Evolutionary conservation across 2,329 filamentous ascomycete species (phyloP), one percentile per base, ranked within the genome.

Genomic region (Parascedosporium putredinis): DNA sequence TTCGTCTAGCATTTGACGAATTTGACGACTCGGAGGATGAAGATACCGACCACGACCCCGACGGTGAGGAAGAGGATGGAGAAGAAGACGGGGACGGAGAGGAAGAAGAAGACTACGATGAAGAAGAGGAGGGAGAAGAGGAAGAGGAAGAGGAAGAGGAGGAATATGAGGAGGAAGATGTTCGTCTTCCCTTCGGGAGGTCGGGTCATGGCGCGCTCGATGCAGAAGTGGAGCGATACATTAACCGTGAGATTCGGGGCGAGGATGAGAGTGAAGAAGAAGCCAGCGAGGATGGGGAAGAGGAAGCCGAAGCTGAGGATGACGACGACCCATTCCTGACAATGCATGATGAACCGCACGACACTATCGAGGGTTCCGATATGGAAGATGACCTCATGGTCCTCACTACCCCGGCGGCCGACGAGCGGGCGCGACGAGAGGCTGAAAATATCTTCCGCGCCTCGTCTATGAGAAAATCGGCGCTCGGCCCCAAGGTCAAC

Each of bases 391-490:
- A 80, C 52, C 57, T 79, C 38, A 68, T 80, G 64, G 70, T 78
- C 67, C 65, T 79, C 45, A 67, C 71, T 40, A 78, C 75, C 7
- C 75, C 78, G 0, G 74, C 75, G 2, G 76, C 74, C 4, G 74
- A 72, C 12, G 67, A 71, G 52, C 71, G 73, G 45, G 69, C 79
- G 52, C 68, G 69, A 47, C 70, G 65, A 51, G 76, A 81, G 61
- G 77, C 78, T 10, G 74, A 79, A 52, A 70, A 71, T 49, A 72
- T 79, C 50, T 76, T 73, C 57, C 73, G 74, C 34, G 72, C 74
- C 42, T 78, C 76, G 3, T 62, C 72, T 14, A 67, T 70, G 51
- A 72, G 68, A 40, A 67, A 72, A 51, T 66, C 59, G 53, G 65
- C 55, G 54, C 63, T 54, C 51, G 58, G 55, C 55, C 69, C 59